Percentiles rank a stretch among this genome's conserved stretches.
Evolutionary conservation across 164 flowering plant species (phyloP).

Genomic region (Vitis rotundifolia): DNA sequence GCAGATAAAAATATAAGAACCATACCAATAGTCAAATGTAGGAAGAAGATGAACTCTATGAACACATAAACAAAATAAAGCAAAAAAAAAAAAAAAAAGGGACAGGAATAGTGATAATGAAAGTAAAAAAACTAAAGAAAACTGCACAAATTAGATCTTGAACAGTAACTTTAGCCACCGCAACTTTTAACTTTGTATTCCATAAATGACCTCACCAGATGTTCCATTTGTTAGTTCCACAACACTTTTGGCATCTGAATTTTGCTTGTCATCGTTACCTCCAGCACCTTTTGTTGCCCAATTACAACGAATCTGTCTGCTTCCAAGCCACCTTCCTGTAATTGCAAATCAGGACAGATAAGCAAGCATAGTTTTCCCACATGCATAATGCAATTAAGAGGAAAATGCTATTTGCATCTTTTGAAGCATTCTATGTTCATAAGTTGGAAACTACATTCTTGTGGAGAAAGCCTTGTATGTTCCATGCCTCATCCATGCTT

Average conservation of each 20-base stretch:
- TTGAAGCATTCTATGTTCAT: too few relatives aligned
- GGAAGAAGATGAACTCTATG: too few relatives aligned
- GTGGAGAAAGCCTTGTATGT: too few relatives aligned
- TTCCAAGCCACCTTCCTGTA: conserved; percentile 97
- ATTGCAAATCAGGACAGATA: background rate
- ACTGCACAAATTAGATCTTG: background rate
- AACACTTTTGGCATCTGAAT: conserved; percentile 70
- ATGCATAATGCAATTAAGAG: too few relatives aligned
- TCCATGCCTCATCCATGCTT: too few relatives aligned
- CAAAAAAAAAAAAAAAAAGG: too few relatives aligned
- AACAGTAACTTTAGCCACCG: background rate
- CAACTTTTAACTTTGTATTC: background rate
- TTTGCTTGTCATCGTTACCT: conserved; percentile 70
- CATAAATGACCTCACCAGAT: conserved; percentile 52
- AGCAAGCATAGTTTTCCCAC: background rate
- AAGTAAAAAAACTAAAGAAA: too few relatives aligned
- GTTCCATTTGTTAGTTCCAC: conserved; percentile 86
- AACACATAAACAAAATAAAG: too few relatives aligned
- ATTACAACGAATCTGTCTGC: conserved; percentile 95
- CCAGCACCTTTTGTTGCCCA: conserved; percentile 99
- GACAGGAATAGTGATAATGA: too few relatives aligned
- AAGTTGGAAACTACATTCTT: too few relatives aligned
- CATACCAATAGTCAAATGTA: too few relatives aligned
- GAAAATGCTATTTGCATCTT: background rate
- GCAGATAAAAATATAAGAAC: too few relatives aligned